A percentile compares a stretch with the other conserved stretches of the same genome.
Conservation (phyloP, 768 basidiomycete genomes). For the Rubroboletus satanas region DNA sequence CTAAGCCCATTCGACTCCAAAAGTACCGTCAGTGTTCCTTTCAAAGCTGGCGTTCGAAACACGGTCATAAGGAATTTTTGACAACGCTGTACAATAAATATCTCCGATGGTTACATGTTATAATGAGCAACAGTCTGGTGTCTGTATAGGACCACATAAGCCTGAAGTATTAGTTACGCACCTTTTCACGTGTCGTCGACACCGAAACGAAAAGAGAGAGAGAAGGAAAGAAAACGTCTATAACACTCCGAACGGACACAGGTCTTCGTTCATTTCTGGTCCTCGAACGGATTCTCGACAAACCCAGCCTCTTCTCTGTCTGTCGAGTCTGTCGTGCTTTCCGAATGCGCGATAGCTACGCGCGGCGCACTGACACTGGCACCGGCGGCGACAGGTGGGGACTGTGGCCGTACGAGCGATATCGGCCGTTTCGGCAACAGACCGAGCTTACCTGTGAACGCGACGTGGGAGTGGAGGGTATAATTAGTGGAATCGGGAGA, state of each 20-base stretch:
- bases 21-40: too few species aligned
- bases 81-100: not conserved
- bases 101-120: not conserved
- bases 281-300: constrained; percentile 73
- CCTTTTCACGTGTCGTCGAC: not conserved
- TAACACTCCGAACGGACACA: too few species aligned
- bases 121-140: not conserved
- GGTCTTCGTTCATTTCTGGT: constrained; percentile 22
- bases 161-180: not conserved
- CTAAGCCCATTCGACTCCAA: not conserved
- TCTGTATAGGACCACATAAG: not conserved
- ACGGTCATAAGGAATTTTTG: not conserved
- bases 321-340: constrained; percentile 17
- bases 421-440: constrained; percentile 74
- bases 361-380: constrained; percentile 1
- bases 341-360: constrained; percentile 5
- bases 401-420: constrained; percentile 40
- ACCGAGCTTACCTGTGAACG: constrained; percentile 55
- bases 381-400: constrained; percentile 24
- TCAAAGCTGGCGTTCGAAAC: not conserved
- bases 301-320: constrained; percentile 64
- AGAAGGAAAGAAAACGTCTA: not conserved
- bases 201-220: not conserved
- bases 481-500: not conserved
- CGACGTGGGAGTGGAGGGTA: not conserved